Evolutionary conservation across 495 filamentous ascomycete genomes (phyloP).

Genomic region (Xeromyces bisporus): DNA sequence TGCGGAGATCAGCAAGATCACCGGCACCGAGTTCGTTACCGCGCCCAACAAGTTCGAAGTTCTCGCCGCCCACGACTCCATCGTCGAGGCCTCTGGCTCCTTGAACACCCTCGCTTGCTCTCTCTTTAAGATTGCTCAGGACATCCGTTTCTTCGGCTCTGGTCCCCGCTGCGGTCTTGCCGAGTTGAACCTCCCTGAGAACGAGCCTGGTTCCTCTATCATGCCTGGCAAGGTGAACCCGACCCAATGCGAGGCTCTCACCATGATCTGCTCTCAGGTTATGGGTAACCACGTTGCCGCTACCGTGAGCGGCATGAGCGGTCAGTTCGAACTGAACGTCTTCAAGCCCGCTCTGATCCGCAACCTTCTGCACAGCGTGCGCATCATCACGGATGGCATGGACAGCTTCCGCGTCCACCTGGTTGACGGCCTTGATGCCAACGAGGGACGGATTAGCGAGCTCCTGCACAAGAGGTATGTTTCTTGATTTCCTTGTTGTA

Average conservation of each 20-base stretch:
- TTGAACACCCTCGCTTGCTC: slow-evolving; percentile 87
- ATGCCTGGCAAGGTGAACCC: slow-evolving; percentile 99
- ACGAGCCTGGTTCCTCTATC: slow-evolving; percentile 92
- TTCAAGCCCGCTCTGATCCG: slow-evolving; percentile 95
- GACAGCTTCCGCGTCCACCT: slow-evolving; percentile 84
- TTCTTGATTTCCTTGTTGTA: slow-evolving; percentile 1
- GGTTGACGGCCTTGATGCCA: slow-evolving; percentile 74
- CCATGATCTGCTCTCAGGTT: slow-evolving; percentile 94
- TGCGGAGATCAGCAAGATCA: slow-evolving; percentile 76
- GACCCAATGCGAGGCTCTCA: slow-evolving; percentile 93
- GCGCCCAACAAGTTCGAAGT: slow-evolving; percentile 99
- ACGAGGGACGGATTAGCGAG: slow-evolving; percentile 73
- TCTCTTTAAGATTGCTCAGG: slow-evolving; percentile 96
- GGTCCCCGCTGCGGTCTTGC: slow-evolving; percentile 91
- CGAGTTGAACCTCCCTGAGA: slow-evolving; percentile 84
- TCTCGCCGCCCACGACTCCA: slow-evolving; percentile 89
- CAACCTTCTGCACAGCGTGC: slow-evolving; percentile 80
- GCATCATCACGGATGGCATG: slow-evolving; percentile 85
- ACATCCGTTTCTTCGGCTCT: slow-evolving; percentile 90
- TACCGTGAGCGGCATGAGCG: slow-evolving; percentile 88
- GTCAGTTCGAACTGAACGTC: slow-evolving; percentile 97
- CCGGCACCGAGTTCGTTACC: slow-evolving; percentile 82
- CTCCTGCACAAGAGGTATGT: slow-evolving; percentile 72
- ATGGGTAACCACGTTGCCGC: slow-evolving; percentile 91
- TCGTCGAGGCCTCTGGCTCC: slow-evolving; percentile 82